Conservation (phyloP, 2,329 filamentous ascomycete species). For the Akanthomyces uredinophilus region DNA sequence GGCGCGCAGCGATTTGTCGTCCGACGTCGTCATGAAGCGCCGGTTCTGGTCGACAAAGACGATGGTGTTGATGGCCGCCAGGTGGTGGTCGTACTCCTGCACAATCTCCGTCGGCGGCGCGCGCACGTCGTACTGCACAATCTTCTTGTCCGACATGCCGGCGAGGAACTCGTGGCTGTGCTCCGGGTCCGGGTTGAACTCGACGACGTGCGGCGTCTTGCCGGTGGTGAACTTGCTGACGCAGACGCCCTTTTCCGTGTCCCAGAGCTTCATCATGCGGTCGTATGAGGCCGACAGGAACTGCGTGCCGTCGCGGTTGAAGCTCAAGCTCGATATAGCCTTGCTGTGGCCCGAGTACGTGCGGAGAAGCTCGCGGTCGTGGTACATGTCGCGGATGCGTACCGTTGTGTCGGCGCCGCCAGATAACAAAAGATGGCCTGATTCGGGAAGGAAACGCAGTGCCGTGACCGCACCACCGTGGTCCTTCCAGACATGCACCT, state of each 20-base stretch:
- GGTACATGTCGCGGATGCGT: slow-evolving; percentile 93
- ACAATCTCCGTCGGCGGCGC: slow-evolving; percentile 67
- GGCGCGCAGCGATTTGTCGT: slow-evolving; percentile 91
- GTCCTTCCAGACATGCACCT: slow-evolving; percentile 82
- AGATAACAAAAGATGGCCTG: slow-evolving; percentile 83
- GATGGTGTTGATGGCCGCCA: slow-evolving; percentile 96
- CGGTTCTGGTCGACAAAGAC: slow-evolving; percentile 92
- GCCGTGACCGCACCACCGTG: slow-evolving; percentile 82
- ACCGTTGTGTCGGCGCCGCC: slow-evolving; percentile 86
- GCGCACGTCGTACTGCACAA: slow-evolving; percentile 90
- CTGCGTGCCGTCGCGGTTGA: slow-evolving; percentile 74
- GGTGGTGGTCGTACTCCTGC: slow-evolving; percentile 96
- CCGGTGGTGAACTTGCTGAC: slow-evolving; percentile 85
- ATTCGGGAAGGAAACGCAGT: slow-evolving; percentile 81
- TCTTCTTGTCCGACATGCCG: slow-evolving; percentile 98
- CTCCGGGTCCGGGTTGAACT: slow-evolving; percentile 79
- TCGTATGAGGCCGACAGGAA: slow-evolving; percentile 94
- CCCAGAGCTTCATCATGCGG: slow-evolving; percentile 95
- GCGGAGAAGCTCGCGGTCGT: slow-evolving; percentile 79
- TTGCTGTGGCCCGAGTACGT: slow-evolving; percentile 91
- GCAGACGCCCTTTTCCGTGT: slow-evolving; percentile 90
- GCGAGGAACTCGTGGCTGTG: slow-evolving; percentile 86
- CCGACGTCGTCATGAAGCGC: slow-evolving; percentile 95
- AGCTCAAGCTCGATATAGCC: slow-evolving; percentile 82
- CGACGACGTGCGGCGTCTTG: slow-evolving; percentile 90